Percentiles rank a stretch among this genome's conserved stretches.
phyloP scores from a whole-genome alignment of 2,329 filamentous ascomycete genomes.

The Colletotrichum endophyticum region DNA sequence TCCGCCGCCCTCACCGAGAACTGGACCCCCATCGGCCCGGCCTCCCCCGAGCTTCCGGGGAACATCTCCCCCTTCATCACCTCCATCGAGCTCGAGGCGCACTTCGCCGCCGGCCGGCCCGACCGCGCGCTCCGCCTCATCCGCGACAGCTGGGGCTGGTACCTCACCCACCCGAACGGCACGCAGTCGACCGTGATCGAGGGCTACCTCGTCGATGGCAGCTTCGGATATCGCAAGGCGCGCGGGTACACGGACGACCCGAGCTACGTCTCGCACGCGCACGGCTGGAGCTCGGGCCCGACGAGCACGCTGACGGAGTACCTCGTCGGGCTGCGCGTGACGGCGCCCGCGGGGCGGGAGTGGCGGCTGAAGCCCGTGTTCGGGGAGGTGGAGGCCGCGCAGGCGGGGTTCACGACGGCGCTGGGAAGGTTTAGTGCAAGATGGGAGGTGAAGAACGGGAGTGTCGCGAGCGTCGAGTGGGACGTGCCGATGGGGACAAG shows the following conservation, averaged over 20 bases:
- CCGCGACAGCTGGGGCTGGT: conserved; percentile 64
- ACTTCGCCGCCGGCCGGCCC: conserved; percentile 52
- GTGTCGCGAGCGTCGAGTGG: conserved; percentile 15
- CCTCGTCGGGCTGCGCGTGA: conserved; percentile 42
- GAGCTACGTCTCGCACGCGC: conserved; percentile 52
- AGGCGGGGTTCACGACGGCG: conserved; percentile 18
- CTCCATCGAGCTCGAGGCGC: conserved; percentile 63
- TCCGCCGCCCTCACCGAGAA: conserved; percentile 50
- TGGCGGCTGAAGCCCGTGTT: conserved; percentile 17
- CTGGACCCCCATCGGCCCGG: conserved; percentile 61
- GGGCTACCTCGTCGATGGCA: conserved; percentile 60
- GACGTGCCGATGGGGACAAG: conserved; percentile 12
- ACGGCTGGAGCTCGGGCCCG: conserved; percentile 55
- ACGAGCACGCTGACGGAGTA: conserved; percentile 49
- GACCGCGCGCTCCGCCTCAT: conserved; percentile 60
- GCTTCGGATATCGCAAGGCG: conserved; percentile 59
- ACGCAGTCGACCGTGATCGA: conserved; percentile 64
- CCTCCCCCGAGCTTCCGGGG: conserved; percentile 59
- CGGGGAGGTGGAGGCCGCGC: conserved; percentile 6
- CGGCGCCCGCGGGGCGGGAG: conserved; percentile 5
- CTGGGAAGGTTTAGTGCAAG: conserved; percentile 13
- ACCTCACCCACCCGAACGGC: conserved; percentile 60
- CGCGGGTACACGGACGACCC: conserved; percentile 56
- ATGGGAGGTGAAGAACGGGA: not conserved
- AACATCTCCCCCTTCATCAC: conserved; percentile 65